Evolutionary conservation across 805 yeast genomes (phyloP), one percentile per base, ranked within the genome.

Genomic region (Zygosaccharomyces bailii): DNA sequence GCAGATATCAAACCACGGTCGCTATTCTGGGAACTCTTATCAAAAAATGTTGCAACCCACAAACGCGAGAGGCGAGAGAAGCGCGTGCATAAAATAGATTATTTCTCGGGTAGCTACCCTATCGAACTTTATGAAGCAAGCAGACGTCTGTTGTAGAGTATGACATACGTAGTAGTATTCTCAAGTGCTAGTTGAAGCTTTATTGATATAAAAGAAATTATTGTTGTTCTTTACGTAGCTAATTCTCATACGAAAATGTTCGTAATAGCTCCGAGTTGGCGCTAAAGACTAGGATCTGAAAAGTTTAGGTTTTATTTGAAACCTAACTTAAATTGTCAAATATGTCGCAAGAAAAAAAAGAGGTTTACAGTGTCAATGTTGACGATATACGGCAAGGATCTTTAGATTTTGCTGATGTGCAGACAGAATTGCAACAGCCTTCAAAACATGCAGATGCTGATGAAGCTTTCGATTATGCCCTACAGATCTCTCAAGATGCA

Each of bases 381-480:
- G 40, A 43, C 10, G 43, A 43, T 33, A 4, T 43, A 13, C 46
- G 39, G 23, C 25, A 9, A 21, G 25, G 25, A 5, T 21, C 25
- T 21, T 6, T 21, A 6, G 25, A 9, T 9, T 6, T 21, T 21
- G 9, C 25, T 5, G 25, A 9, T 21, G 25, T 9, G 5, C 25
- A 21, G 9, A 21, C 25, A 43, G 47, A 39, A 21, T 5, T 38
- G 2, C 37, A 29, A 8, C 39, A n/a, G 5, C 10, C n/a, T 31
- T 17, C 16, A 9, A 18, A 39, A 6, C 39, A 32, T 14, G 29
- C 37, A 17, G 34, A 44, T 24, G 48, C 40, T 23, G 48, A 44
- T 19, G 41, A 44, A 16, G 48, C 48, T 3, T 31, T 44, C 11
- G 13, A 44, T 24, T 44, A 40, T 24, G 48, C 48, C 3, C 14